A percentile compares a stretch with the other conserved stretches of the same genome.
Evolutionary conservation across 441 rosid species (phyloP).

Genomic region (Croton laevigatus): DNA sequence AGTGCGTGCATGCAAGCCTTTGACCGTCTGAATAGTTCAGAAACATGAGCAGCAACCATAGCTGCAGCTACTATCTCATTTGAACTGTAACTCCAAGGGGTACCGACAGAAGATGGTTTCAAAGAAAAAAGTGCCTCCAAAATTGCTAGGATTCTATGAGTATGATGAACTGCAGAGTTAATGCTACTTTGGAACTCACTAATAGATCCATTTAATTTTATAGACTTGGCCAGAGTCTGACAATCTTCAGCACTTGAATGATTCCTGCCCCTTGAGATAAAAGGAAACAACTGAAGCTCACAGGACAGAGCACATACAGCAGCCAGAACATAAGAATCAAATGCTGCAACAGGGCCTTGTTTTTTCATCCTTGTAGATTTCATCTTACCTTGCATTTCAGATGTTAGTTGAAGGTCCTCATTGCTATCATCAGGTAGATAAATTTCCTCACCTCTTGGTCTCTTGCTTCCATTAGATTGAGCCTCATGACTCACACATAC

Average conservation of each 20-base stretch:
- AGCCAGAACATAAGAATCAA: constrained; percentile 96
- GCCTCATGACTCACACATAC: constrained; percentile 99
- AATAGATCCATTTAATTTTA: constrained; percentile 58
- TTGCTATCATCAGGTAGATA: constrained; percentile 37
- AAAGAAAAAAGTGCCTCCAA: constrained; percentile 93
- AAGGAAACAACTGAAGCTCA: constrained; percentile 92
- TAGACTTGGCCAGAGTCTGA: constrained; percentile 42
- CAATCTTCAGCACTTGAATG: constrained; percentile 41
- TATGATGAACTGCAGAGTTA: constrained; percentile 82
- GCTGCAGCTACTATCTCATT: constrained; percentile 99
- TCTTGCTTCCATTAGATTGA: constrained; percentile 76
- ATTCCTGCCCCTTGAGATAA: constrained; percentile 57
- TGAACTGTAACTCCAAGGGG: constrained; percentile 96
- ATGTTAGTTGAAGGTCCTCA: constrained; percentile 35
- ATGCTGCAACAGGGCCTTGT: constrained; percentile 97
- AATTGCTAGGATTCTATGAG: constrained; percentile 87
- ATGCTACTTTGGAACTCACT: constrained; percentile 56
- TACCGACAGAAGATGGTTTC: constrained; percentile 96
- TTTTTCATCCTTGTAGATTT: constrained; percentile 57
- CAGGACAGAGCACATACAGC: constrained; percentile 98
- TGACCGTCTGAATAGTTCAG: constrained; percentile 90
- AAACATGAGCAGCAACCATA: constrained; percentile 99
- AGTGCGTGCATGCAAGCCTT: constrained; percentile 92
- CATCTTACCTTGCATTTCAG: constrained; percentile 40
- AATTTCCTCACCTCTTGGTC: constrained; percentile 58